Evolutionary conservation across 2,329 filamentous ascomycete genomes (phyloP).

Genomic region (Colletotrichum sp.): DNA sequence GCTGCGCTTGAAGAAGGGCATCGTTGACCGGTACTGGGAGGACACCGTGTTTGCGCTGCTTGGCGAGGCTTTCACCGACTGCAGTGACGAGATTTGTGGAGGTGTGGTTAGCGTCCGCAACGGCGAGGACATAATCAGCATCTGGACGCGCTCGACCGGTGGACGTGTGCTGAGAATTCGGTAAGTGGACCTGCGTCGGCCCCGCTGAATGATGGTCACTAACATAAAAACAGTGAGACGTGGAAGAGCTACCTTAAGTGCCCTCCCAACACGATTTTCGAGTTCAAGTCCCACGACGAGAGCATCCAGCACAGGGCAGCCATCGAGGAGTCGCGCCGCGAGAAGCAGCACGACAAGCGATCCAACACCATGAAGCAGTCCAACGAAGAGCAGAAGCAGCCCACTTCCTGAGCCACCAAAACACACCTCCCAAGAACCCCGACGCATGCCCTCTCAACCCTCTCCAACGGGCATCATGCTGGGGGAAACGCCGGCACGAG

Average conservation of each 20-base stretch:
- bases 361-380: slow-evolving; percentile 35
- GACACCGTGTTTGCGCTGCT: slow-evolving; percentile 89
- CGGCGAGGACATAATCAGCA: slow-evolving; percentile 95
- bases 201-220: neutral
- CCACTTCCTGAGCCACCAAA: neutral
- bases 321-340: slow-evolving; percentile 89
- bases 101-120: slow-evolving; percentile 93
- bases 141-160: slow-evolving; percentile 95
- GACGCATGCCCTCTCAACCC: neutral
- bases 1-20: slow-evolving; percentile 93
- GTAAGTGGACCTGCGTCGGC: slow-evolving; percentile 55
- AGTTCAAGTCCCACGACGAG: slow-evolving; percentile 96
- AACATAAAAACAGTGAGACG: slow-evolving; percentile 71
- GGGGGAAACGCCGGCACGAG: slow-evolving; percentile 10
- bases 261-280: slow-evolving; percentile 86
- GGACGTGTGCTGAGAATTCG: slow-evolving; percentile 95
- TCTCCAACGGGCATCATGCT: neutral
- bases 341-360: slow-evolving; percentile 67
- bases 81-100: slow-evolving; percentile 92
- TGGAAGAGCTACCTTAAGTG: slow-evolving; percentile 90
- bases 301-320: slow-evolving; percentile 91
- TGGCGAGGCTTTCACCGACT: slow-evolving; percentile 93
- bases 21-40: slow-evolving; percentile 97
- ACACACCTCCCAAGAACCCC: neutral
- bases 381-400: slow-evolving; percentile 32